A percentile compares a stretch with the other conserved stretches of the same genome.
Conservation (phyloP, 352 stramenopile species). For the Globisporangium solare region DNA sequence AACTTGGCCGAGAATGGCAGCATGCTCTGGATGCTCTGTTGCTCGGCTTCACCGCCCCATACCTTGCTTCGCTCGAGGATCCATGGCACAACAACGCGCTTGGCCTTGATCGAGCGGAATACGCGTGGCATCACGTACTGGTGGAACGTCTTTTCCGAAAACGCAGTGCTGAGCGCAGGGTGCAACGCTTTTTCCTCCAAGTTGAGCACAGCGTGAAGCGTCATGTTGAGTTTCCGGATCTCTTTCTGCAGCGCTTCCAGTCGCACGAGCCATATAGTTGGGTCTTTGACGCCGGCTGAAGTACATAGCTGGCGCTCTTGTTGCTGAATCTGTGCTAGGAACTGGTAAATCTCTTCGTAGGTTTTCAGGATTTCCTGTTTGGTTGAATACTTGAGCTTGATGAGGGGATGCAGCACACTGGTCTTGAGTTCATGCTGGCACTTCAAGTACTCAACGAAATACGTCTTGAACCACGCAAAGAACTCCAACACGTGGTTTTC, state of each 20-base stretch:
- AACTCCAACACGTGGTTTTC: slow-evolving; percentile 52
- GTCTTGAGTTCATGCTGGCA: slow-evolving; percentile 68
- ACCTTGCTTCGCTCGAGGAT: slow-evolving; percentile 83
- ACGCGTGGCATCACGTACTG: slow-evolving; percentile 72
- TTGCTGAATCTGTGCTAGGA: slow-evolving; percentile 53
- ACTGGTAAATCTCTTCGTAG: slow-evolving; percentile 61
- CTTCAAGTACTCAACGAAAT: slow-evolving; percentile 70
- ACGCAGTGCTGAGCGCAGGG: slow-evolving; percentile 49
- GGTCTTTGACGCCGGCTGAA: slow-evolving; percentile 31
- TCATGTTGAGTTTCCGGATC: slow-evolving; percentile 65
- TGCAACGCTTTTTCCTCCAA: slow-evolving; percentile 69
- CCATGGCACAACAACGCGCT: slow-evolving; percentile 81
- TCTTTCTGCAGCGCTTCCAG: slow-evolving; percentile 63
- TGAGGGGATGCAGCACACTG: slow-evolving; percentile 46
- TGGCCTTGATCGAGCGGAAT: slow-evolving; percentile 70
- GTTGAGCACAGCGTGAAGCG: slow-evolving; percentile 63
- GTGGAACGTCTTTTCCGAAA: slow-evolving; percentile 70
- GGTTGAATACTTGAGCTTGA: slow-evolving; percentile 44
- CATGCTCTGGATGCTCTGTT: slow-evolving; percentile 62
- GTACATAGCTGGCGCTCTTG: slow-evolving; percentile 48
- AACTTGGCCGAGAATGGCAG: slow-evolving; percentile 74
- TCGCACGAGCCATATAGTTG: slow-evolving; percentile 45
- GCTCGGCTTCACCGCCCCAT: slow-evolving; percentile 70
- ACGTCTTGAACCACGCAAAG: slow-evolving; percentile 74
- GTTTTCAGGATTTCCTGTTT: slow-evolving; percentile 60